Base-by-base conservation (phyloP, 768 basidiomycete species). In the Collybia sordida region DNA sequence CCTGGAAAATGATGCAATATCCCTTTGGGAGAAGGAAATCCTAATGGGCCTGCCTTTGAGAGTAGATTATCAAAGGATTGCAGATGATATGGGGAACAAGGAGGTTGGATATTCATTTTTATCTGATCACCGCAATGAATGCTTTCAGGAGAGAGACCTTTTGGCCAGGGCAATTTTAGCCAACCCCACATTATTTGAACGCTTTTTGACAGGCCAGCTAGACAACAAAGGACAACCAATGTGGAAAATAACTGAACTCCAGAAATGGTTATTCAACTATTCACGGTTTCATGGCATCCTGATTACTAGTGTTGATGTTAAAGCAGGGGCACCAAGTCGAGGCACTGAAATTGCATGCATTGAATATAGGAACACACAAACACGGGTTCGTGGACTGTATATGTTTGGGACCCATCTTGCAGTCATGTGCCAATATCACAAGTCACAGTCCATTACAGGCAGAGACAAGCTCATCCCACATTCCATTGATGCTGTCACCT, bases 401-500 rank as follows among this genome's bases (percentile, higher is more conserved):
- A 52, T 48, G 1, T 51, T 65, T 23, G 60, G 52, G 1, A 38
- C 55, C 1, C 44, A 59, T 42, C 17, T 57, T 1, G 42, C 50
- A 0, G 39, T 66, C 1, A 28, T 64, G 1, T 41, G 53, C 17
- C 39, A 43, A 3, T 63, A 61, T 35, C 48, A 53, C 31, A 61
- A 67, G 42, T 52, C 49, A 0, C 53, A 42, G 5, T n/a, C 52
- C 2, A 35, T 58, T 17, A 46, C 52, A 8, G 44, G 50, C 11
- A 5, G 39, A 1, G 57, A 65, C 42, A 62, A 58, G 34, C 52
- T 65, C 5, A 63, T 69, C 14, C 69, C 66, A 1, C 63, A 64
- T 37, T 49, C 61, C 0, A 34, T 68, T 0, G 59, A 64, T 51
- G 59, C 45, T 0, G 48, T 68, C 8, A 57, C 51, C 0, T 46